These are phyloP conservation scores for Buxus sempervirens DNA, from an alignment of 164 flowering plant species.

Conservation along the genomic window DNA sequence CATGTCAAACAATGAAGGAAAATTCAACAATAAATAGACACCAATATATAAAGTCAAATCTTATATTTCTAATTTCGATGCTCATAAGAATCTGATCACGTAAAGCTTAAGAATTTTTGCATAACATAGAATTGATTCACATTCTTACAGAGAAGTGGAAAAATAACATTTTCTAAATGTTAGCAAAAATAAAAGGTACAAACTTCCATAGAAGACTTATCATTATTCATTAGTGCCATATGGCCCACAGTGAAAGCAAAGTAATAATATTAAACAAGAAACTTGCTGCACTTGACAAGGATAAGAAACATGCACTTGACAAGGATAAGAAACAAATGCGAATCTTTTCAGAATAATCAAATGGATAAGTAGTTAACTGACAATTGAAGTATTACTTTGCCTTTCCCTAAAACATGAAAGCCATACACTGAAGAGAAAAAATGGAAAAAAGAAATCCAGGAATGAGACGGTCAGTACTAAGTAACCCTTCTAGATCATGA, in stretches of 20 bases:
- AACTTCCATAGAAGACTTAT: neutral
- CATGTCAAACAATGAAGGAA: too few relatives aligned
- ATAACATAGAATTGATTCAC: neutral
- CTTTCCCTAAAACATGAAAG: too few relatives aligned
- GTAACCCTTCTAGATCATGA: neutral
- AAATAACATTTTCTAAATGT: neutral
- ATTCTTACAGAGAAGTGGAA: neutral
- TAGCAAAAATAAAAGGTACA: neutral
- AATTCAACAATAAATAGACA: too few relatives aligned
- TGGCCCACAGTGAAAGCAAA: neutral
- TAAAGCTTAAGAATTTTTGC: too few relatives aligned
- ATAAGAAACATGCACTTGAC: too few relatives aligned
- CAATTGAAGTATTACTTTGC: too few relatives aligned
- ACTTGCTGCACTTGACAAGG: neutral
- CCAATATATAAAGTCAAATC: too few relatives aligned
- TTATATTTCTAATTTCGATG: too few relatives aligned
- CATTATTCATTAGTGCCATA: neutral
- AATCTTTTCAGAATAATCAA: neutral
- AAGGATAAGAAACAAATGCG: neutral
- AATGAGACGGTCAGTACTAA: neutral
- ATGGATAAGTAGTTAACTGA: neutral
- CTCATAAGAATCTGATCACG: too few relatives aligned
- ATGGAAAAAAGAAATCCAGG: too few relatives aligned
- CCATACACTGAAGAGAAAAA: too few relatives aligned
- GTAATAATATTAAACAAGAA: neutral